phyloP scores from a whole-genome alignment of 2,329 filamentous ascomycete genomes.

The Aureobasidium zeae region DNA sequence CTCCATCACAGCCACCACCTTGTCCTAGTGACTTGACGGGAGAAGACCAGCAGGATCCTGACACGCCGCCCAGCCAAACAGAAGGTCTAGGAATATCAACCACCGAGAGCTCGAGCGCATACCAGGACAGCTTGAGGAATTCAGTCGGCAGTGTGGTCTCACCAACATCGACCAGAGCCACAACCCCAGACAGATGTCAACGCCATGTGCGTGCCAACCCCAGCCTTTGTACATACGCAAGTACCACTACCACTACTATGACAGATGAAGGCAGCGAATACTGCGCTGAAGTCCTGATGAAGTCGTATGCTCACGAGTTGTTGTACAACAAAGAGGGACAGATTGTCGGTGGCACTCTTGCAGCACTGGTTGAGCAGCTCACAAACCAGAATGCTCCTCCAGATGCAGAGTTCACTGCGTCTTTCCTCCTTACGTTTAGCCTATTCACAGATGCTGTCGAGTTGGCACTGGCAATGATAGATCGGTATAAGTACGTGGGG shows the following conservation, averaged over 20 bases:
- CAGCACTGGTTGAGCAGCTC: constrained; percentile 85
- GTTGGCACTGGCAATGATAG: constrained; percentile 73
- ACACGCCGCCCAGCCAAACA: constrained; percentile 32
- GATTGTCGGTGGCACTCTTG: constrained; percentile 83
- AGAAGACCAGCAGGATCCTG: neutral
- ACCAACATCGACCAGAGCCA: constrained; percentile 75
- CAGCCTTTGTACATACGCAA: constrained; percentile 20
- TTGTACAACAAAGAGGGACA: constrained; percentile 91
- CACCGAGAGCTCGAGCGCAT: constrained; percentile 69
- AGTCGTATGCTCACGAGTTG: constrained; percentile 83
- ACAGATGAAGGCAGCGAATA: constrained; percentile 59
- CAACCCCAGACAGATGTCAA: constrained; percentile 64
- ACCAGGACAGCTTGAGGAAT: constrained; percentile 60
- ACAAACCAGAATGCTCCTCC: constrained; percentile 90
- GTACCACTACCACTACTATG: constrained; percentile 48
- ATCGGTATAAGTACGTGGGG: constrained; percentile 84
- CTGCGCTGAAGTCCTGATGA: constrained; percentile 78
- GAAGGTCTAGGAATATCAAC: constrained; percentile 68
- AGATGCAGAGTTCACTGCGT: constrained; percentile 81
- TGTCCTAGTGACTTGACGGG: neutral
- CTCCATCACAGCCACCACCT: constrained; percentile 9
- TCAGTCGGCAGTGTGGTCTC: constrained; percentile 75
- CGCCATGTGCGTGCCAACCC: constrained; percentile 50
- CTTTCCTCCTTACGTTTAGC: constrained; percentile 93
- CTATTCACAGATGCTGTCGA: constrained; percentile 76